These are phyloP conservation scores for Leptomonas seymouri DNA, from an alignment of 208 protist genomes.

Conservation along the genomic window DNA sequence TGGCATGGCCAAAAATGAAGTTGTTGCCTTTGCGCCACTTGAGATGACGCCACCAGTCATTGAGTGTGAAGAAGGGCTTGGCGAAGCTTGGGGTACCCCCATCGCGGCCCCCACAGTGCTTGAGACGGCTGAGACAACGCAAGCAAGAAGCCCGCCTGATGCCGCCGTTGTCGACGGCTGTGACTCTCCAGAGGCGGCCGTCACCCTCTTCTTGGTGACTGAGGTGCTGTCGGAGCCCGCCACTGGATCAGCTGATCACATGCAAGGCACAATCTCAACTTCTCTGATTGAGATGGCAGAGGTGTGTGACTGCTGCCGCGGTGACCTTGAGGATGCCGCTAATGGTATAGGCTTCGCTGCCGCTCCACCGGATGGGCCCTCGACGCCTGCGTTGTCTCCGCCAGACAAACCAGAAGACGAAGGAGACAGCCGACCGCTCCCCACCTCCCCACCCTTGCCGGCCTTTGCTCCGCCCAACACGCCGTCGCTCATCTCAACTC, in stretches of 20 bases:
- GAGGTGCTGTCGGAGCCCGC: background rate
- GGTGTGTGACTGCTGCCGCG: background rate
- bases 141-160: background rate
- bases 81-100: background rate
- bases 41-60: background rate
- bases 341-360: background rate
- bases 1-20: background rate
- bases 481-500: background rate
- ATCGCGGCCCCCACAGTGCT: background rate
- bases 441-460: conserved; percentile 2
- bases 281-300: background rate
- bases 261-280: too few species aligned
- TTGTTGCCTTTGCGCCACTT: conserved; percentile 3
- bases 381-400: background rate
- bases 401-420: background rate
- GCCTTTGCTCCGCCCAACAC: background rate
- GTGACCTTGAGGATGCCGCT: background rate
- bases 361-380: background rate
- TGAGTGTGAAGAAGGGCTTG: background rate
- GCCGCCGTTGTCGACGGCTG: too few species aligned
- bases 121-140: background rate
- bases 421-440: conserved; percentile 3
- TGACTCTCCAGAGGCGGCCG: background rate
- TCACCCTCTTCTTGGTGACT: background rate
- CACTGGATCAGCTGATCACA: background rate